These are phyloP conservation scores for Fusarium incarnatum DNA, from an alignment of 2,329 filamentous ascomycete genomes.

Conservation along the genomic window DNA sequence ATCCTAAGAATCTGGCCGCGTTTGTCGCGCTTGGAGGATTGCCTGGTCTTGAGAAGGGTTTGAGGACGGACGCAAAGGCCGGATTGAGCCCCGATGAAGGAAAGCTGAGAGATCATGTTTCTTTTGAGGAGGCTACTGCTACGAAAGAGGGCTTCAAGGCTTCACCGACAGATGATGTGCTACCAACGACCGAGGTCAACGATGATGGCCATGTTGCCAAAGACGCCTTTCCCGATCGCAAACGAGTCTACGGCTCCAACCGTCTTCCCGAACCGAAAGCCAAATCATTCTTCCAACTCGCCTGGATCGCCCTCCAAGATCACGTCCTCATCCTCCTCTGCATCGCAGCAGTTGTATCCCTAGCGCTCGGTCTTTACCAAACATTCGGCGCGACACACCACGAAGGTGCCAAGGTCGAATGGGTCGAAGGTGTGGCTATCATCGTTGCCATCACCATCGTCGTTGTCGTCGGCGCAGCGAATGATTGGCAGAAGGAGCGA, in stretches of 20 bases:
- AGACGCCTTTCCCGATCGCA: constrained; percentile 34
- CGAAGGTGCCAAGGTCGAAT: constrained; percentile 65
- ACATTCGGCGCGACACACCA: constrained; percentile 63
- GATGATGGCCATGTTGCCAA: constrained; percentile 1
- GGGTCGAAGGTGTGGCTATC: constrained; percentile 76
- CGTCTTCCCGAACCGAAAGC: constrained; percentile 70
- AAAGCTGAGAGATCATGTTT: constrained; percentile 68
- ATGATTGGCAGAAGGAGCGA: constrained; percentile 76
- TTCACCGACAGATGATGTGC: background rate
- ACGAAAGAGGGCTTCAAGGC: constrained; percentile 12
- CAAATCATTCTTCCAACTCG: constrained; percentile 67
- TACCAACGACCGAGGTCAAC: background rate
- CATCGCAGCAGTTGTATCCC: constrained; percentile 72
- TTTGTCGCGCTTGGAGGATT: constrained; percentile 83
- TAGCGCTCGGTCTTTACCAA: constrained; percentile 75
- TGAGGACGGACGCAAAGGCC: constrained; percentile 74
- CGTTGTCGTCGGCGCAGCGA: constrained; percentile 70
- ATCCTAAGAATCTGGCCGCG: constrained; percentile 84
- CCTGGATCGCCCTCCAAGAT: constrained; percentile 77
- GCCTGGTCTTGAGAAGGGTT: constrained; percentile 77
- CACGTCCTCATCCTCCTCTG: constrained; percentile 74
- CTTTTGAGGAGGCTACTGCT: constrained; percentile 72
- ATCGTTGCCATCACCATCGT: constrained; percentile 74
- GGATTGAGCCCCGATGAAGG: constrained; percentile 82
- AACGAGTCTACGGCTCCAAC: constrained; percentile 55